Conservation (phyloP, 768 basidiomycete species). For the Russula emetica region DNA sequence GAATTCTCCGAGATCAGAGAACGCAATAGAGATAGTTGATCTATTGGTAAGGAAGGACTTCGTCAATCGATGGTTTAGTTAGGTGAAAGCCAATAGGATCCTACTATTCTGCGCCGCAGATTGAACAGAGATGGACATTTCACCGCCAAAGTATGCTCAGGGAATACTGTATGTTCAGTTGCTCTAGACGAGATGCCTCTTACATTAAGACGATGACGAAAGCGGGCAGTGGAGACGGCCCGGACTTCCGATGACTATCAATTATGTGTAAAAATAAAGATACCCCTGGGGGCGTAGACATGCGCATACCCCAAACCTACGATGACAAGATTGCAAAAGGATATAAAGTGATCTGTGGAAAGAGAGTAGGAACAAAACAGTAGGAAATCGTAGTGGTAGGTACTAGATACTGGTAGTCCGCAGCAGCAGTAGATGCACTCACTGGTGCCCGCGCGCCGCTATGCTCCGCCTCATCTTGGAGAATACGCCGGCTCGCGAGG, state of each 20-base stretch:
- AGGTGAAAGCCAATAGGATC: constrained; percentile 5
- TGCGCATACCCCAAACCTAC: neutral
- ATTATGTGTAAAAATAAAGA: neutral
- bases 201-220: neutral
- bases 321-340: neutral
- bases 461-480: constrained; percentile 17
- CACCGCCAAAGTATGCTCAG: neutral
- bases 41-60: constrained; percentile 37
- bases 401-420: constrained; percentile 3
- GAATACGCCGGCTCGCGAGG: constrained; percentile 14
- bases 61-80: neutral
- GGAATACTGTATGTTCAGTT: no score
- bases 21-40: constrained; percentile 66
- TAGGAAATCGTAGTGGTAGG: constrained; percentile 10
- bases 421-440: neutral
- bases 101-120: constrained; percentile 66
- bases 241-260: constrained; percentile 3
- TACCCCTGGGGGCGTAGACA: neutral
- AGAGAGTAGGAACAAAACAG: neutral
- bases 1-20: constrained; percentile 60
- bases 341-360: neutral
- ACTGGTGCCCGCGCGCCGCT: constrained; percentile 3
- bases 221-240: neutral
- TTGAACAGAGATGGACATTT: constrained; percentile 45
- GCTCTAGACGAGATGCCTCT: no score